These are phyloP conservation scores for Penicillium vulpinum DNA, from an alignment of 2,329 filamentous ascomycete species.

Conservation along the genomic window DNA sequence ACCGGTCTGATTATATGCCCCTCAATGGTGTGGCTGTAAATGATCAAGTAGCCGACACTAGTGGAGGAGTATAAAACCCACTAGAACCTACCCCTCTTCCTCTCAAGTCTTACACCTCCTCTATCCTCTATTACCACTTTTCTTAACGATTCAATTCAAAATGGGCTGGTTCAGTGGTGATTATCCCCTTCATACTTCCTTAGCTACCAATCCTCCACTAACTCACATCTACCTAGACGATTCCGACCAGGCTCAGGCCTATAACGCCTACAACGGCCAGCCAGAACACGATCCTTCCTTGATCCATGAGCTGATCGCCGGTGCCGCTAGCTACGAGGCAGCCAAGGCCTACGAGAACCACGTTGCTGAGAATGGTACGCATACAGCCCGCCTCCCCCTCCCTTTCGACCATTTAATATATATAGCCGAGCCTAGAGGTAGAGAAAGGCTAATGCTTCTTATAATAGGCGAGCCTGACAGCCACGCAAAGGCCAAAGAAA, in stretches of 20 bases:
- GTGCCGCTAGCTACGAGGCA: conserved; percentile 74
- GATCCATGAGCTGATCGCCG: conserved; percentile 73
- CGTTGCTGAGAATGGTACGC: conserved; percentile 65
- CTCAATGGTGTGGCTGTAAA: neutral
- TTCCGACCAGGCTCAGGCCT: conserved; percentile 54
- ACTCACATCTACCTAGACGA: conserved; percentile 25
- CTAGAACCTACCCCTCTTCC: neutral
- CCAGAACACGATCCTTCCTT: conserved; percentile 60
- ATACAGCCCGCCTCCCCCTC: neutral
- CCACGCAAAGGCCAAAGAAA: conserved; percentile 74
- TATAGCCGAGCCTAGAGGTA: too few relatives aligned
- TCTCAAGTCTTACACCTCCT: neutral
- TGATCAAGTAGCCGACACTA: neutral
- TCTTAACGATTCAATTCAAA: conserved; percentile 9
- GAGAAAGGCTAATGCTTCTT: neutral
- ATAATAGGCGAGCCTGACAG: conserved; percentile 63
- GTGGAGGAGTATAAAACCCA: conserved; percentile 1
- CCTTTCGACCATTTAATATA: too few relatives aligned
- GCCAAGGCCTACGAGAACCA: conserved; percentile 78
- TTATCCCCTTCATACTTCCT: conserved; percentile 40
- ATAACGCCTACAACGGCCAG: conserved; percentile 30
- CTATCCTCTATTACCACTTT: neutral
- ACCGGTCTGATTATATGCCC: neutral
- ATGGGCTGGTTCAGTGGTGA: conserved; percentile 29
- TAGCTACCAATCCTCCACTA: conserved; percentile 31